These are phyloP conservation scores for Fraxinus floribunda DNA, from an alignment of 305 asterid genomes.

Conservation along the genomic window DNA sequence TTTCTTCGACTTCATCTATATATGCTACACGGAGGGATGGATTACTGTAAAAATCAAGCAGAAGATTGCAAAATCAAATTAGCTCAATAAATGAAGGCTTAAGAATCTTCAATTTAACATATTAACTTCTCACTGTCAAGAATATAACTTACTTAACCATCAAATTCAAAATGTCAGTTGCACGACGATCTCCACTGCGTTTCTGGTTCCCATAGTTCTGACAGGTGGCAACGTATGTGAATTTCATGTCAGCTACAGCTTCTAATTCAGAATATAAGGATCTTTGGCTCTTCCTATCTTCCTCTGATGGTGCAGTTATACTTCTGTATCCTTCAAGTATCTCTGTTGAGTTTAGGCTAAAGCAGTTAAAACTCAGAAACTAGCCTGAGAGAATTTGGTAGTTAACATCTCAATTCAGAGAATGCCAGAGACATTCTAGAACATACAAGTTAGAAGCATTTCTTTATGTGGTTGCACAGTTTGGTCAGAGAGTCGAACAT, in stretches of 20 bases:
- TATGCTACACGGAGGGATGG: slow-evolving; percentile 99
- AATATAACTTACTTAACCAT: slow-evolving; percentile 88
- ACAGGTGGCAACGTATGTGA: slow-evolving; percentile 97
- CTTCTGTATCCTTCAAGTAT: slow-evolving; percentile 87
- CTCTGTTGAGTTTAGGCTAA: slow-evolving; percentile 48
- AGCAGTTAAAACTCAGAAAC: slow-evolving; percentile 17
- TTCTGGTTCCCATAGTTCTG: slow-evolving; percentile 98
- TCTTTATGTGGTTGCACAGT: background rate
- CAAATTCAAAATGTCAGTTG: slow-evolving; percentile 94
- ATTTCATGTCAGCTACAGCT: slow-evolving; percentile 98
- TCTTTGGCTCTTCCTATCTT: slow-evolving; percentile 90
- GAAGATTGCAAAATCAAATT: slow-evolving; percentile 17
- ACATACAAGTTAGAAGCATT: slow-evolving; percentile 4
- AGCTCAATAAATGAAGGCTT: slow-evolving; percentile 18
- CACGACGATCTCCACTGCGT: slow-evolving; percentile 94
- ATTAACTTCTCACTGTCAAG: slow-evolving; percentile 3
- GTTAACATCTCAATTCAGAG: background rate
- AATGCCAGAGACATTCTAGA: background rate
- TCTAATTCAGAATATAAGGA: slow-evolving; percentile 85
- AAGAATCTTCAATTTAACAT: background rate
- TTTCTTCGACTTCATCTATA: slow-evolving; percentile 97
- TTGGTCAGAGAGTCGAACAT: slow-evolving; percentile 10
- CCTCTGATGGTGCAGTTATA: slow-evolving; percentile 67
- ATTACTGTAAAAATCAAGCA: slow-evolving; percentile 54
- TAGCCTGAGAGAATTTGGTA: background rate